Conservation (phyloP, 257 asterid genomes). For the Coffea eugenioides region DNA sequence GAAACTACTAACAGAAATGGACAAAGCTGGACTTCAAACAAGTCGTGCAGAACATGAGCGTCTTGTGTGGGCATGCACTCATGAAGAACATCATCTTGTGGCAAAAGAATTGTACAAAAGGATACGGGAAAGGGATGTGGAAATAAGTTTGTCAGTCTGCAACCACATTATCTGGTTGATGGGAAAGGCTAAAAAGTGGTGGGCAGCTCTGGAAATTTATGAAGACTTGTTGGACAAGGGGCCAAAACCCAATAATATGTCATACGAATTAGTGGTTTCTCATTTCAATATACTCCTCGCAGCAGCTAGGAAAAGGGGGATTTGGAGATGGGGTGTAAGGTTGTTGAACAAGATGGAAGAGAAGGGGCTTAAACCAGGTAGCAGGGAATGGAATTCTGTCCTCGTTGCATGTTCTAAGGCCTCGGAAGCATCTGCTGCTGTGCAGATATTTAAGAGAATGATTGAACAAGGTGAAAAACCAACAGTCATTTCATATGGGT, state of each 20-base stretch:
- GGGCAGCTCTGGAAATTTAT: slow-evolving; percentile 95
- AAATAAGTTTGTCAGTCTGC: slow-evolving; percentile 81
- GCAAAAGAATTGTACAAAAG: slow-evolving; percentile 77
- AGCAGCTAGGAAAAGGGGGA: slow-evolving; percentile 80
- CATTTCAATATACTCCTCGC: slow-evolving; percentile 69
- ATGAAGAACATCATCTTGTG: slow-evolving; percentile 67
- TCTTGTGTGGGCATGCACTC: slow-evolving; percentile 86
- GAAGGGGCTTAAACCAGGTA: slow-evolving; percentile 83
- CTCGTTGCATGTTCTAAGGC: slow-evolving; percentile 92
- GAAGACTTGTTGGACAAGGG: slow-evolving; percentile 87
- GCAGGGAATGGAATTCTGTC: slow-evolving; percentile 87
- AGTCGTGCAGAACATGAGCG: slow-evolving; percentile 61
- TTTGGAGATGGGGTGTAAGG: slow-evolving; percentile 94
- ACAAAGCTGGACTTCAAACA: slow-evolving; percentile 48
- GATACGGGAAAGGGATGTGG: slow-evolving; percentile 58
- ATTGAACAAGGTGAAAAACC: slow-evolving; percentile 85
- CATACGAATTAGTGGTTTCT: slow-evolving; percentile 70
- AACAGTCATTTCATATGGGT: slow-evolving; percentile 77
- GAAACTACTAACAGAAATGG: slow-evolving; percentile 70
- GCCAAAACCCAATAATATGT: slow-evolving; percentile 81
- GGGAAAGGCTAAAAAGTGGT: slow-evolving; percentile 97
- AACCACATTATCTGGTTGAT: slow-evolving; percentile 88
- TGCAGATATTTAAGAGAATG: slow-evolving; percentile 87
- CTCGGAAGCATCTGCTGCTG: slow-evolving; percentile 77
- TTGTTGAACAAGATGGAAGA: slow-evolving; percentile 88